These are phyloP conservation scores for Amyloporia xantha DNA, from an alignment of 768 basidiomycete species.

Conservation along the genomic window DNA sequence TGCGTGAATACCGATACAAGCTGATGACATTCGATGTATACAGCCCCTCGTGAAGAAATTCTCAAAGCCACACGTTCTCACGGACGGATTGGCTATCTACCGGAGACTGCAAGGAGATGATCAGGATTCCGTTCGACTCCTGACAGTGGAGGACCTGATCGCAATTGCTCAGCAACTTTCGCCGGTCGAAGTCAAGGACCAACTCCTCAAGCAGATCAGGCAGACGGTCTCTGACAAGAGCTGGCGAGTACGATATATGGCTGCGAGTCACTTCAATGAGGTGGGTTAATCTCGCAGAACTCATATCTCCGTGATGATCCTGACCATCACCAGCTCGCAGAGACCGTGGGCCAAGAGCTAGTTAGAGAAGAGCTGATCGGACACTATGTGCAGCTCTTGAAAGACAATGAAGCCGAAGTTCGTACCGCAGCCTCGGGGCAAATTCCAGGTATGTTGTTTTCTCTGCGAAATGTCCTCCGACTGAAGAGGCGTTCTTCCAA, in stretches of 20 bases:
- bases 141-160: constrained; percentile 95
- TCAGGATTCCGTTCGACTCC: constrained; percentile 92
- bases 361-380: constrained; percentile 91
- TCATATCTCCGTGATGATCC: not conserved
- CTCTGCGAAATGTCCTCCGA: constrained; percentile 1
- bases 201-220: constrained; percentile 82
- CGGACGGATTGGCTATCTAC: constrained; percentile 88
- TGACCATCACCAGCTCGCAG: constrained; percentile 58
- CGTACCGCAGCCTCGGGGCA: constrained; percentile 94
- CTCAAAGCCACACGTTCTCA: constrained; percentile 71
- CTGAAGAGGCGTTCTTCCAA: not conserved
- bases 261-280: constrained; percentile 95
- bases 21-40: constrained; percentile 2
- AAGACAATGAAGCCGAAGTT: constrained; percentile 98
- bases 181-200: constrained; percentile 86
- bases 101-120: constrained; percentile 92
- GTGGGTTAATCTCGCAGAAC: constrained; percentile 31
- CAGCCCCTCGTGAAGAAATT: constrained; percentile 79
- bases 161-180: constrained; percentile 81
- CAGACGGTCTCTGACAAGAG: constrained; percentile 91
- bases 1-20: too few relatives aligned
- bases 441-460: constrained; percentile 68
- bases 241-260: constrained; percentile 99
- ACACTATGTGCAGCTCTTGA: constrained; percentile 89
- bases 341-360: constrained; percentile 82